phyloP scores from a whole-genome alignment of 345 rosid species.

The Sisymbrium irio region DNA sequence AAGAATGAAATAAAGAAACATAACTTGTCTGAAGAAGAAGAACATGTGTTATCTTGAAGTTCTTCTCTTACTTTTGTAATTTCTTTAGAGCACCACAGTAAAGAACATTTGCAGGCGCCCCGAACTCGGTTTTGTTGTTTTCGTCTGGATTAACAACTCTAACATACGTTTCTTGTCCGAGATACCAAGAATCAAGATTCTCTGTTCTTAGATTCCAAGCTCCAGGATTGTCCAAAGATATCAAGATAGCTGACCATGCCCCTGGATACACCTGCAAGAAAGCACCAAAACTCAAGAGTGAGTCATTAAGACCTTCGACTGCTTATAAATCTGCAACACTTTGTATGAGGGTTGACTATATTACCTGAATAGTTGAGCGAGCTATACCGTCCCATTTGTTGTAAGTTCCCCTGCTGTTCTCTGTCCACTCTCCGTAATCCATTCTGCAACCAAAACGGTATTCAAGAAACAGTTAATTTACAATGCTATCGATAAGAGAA shows the following conservation, averaged over 20 bases:
- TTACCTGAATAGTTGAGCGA: conserved; percentile 82
- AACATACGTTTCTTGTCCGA: conserved; percentile 95
- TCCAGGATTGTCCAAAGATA: conserved; percentile 95
- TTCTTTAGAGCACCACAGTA: conserved; percentile 76
- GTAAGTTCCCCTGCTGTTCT: conserved; percentile 94
- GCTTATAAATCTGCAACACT: background rate
- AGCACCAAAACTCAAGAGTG: background rate
- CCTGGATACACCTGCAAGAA: conserved; percentile 84
- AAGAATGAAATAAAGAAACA: background rate
- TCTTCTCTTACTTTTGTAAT: conserved; percentile 65
- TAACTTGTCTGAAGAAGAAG: background rate
- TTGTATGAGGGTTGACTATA: background rate
- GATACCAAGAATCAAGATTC: conserved; percentile 97
- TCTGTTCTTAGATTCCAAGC: conserved; percentile 95
- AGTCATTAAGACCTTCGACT: background rate
- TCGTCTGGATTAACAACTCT: conserved; percentile 86
- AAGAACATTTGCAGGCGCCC: conserved; percentile 78
- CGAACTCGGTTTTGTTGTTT: conserved; percentile 87
- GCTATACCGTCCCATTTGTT: conserved; percentile 99
- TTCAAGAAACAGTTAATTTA: background rate
- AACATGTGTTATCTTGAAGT: background rate
- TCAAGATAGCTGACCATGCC: conserved; percentile 89
- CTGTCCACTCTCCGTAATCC: conserved; percentile 99
- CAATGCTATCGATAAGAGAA: background rate
- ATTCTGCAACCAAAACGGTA: conserved; percentile 47